A percentile compares a stretch with the other conserved stretches of the same genome.
Evolutionary conservation across 2,329 filamentous ascomycete species (phyloP).

Genomic region (Sordariomycetes sp.): DNA sequence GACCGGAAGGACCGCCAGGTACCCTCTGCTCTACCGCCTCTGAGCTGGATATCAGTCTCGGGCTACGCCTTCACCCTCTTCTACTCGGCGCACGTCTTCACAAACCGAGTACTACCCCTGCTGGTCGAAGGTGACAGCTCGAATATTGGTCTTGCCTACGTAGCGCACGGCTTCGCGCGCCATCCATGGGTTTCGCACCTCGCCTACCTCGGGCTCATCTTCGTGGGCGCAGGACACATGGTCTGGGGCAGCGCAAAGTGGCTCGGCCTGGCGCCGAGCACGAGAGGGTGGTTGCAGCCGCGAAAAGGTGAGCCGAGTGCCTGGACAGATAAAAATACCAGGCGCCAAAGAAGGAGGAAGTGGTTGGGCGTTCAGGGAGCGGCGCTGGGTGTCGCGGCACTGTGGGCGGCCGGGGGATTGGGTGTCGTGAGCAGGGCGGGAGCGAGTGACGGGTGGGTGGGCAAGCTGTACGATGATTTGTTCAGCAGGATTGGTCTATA

Average conservation of each 20-base stretch:
- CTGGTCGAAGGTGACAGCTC: constrained; percentile 74
- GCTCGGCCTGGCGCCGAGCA: constrained; percentile 55
- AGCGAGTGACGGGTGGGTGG: constrained; percentile 66
- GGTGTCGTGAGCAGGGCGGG: constrained; percentile 70
- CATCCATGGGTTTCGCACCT: constrained; percentile 57
- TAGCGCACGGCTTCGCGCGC: constrained; percentile 74
- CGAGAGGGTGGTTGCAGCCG: constrained; percentile 32
- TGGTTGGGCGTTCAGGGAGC: constrained; percentile 65
- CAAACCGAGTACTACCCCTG: constrained; percentile 70
- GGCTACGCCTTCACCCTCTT: constrained; percentile 64
- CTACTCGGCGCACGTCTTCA: constrained; percentile 60
- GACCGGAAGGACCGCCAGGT: constrained; percentile 20
- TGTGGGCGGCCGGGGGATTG: constrained; percentile 80
- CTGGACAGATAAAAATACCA: constrained; percentile 38
- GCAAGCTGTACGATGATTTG: constrained; percentile 68
- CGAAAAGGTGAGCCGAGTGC: constrained; percentile 21
- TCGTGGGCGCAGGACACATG: constrained; percentile 64
- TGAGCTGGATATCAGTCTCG: constrained; percentile 61
- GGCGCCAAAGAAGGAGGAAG: constrained; percentile 49
- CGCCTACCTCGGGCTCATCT: constrained; percentile 61
- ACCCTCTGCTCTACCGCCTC: constrained; percentile 50
- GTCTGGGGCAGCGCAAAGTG: constrained; percentile 82
- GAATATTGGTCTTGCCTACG: constrained; percentile 75
- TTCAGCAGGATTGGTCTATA: constrained; percentile 21
- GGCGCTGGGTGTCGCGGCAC: constrained; percentile 42